phyloP scores from a whole-genome alignment of 164 flowering plant genomes.

The Saururus chinensis region DNA sequence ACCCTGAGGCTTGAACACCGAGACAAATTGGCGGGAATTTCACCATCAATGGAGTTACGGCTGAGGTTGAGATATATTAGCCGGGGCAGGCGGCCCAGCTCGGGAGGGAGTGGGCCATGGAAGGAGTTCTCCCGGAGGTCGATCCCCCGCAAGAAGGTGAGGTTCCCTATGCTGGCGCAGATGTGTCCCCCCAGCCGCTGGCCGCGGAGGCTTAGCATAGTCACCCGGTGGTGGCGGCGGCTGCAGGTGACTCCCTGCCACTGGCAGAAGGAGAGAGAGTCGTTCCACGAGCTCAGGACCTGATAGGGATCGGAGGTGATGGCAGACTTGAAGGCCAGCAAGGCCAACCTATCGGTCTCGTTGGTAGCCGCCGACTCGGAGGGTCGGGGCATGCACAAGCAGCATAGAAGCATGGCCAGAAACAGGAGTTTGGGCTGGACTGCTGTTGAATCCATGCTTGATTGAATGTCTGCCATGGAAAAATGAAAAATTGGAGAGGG shows the following conservation, averaged over 20 bases:
- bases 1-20: slow-evolving; percentile 7
- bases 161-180: slow-evolving; percentile 18
- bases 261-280: neutral
- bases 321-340: no score
- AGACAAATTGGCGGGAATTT: slow-evolving; percentile 12
- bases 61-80: slow-evolving; percentile 8
- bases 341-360: no score
- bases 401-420: no score
- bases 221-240: neutral
- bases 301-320: no score
- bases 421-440: no score
- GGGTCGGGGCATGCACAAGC: no score
- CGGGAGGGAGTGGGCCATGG: slow-evolving; percentile 16
- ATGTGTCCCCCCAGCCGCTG: slow-evolving; percentile 10
- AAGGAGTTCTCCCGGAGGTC: slow-evolving; percentile 11
- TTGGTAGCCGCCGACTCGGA: no score
- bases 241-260: neutral
- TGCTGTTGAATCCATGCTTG: no score
- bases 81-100: slow-evolving; percentile 12
- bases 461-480: no score
- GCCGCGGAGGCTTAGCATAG: slow-evolving; percentile 7
- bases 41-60: slow-evolving; percentile 11
- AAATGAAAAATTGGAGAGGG: no score
- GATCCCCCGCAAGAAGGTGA: slow-evolving; percentile 8
- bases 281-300: neutral